Conservation (phyloP, 164 flowering plant genomes). For the Vitis labrusca region DNA sequence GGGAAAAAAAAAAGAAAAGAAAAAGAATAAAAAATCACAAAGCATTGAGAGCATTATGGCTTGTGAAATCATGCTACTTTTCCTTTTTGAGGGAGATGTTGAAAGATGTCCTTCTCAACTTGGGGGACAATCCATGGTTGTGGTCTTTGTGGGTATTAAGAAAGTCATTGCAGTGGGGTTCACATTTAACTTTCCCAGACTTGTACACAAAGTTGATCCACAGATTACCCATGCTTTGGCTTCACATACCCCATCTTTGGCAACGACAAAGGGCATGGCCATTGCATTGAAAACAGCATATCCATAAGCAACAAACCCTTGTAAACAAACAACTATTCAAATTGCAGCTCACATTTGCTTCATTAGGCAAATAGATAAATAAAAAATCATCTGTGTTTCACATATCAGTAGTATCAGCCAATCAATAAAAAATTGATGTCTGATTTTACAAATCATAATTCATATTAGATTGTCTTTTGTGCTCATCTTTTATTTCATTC, state of each 20-base stretch:
- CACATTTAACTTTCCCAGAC: not conserved
- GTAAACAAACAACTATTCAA: no score
- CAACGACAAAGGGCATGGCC: no score
- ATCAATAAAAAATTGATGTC: not conserved
- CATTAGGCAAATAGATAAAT: no score
- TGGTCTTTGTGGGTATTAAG: constrained; percentile 8
- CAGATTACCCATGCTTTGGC: not conserved
- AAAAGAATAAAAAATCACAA: not conserved
- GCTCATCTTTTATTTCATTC: constrained; percentile 1
- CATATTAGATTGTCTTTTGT: not conserved
- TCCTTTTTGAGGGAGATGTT: constrained; percentile 18
- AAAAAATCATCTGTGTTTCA: no score
- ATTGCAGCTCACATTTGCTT: no score
- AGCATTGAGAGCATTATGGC: constrained; percentile 14
- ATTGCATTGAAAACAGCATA: no score
- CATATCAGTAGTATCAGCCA: not conserved
- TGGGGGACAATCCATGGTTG: constrained; percentile 28
- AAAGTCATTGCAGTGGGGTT: constrained; percentile 19
- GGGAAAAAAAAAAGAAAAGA: not conserved
- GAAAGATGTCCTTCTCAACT: constrained; percentile 15
- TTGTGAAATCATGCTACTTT: constrained; percentile 8
- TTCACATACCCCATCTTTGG: no score
- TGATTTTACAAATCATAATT: no score
- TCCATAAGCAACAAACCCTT: no score
- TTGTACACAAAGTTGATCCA: not conserved